Percentiles rank a stretch among this genome's conserved stretches.
Conservation (phyloP, 208 protist species). For the Trypanosoma rangeli region DNA sequence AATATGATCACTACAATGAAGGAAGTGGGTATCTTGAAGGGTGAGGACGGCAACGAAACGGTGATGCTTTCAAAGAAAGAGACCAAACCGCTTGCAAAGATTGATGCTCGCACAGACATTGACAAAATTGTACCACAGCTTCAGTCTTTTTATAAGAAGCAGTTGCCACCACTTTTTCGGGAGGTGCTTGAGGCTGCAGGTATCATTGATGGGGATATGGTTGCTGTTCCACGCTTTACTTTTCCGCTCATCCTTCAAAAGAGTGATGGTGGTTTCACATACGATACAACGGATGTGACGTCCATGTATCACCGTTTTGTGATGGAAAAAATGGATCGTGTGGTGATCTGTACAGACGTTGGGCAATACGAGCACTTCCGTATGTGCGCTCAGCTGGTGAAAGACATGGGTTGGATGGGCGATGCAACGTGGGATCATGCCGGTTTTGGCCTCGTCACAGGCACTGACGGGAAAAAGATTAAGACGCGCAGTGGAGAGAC, state of each 20-base stretch:
- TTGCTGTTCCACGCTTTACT: constrained; percentile 87
- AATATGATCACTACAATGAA: constrained; percentile 84
- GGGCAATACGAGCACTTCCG: constrained; percentile 95
- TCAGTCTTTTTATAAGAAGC: constrained; percentile 71
- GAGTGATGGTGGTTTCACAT: constrained; percentile 95
- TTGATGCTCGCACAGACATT: constrained; percentile 81
- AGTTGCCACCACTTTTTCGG: constrained; percentile 67
- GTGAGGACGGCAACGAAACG: constrained; percentile 70
- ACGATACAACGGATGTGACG: constrained; percentile 95
- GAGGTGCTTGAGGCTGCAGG: constrained; percentile 75
- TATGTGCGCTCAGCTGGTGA: constrained; percentile 84
- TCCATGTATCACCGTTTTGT: constrained; percentile 91
- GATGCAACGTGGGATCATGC: constrained; percentile 89
- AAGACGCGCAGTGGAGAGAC: constrained; percentile 96
- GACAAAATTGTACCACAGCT: constrained; percentile 83
- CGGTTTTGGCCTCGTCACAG: constrained; percentile 93
- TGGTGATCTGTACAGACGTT: constrained; percentile 96
- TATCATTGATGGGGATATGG: constrained; percentile 62
- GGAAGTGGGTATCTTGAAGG: constrained; percentile 65
- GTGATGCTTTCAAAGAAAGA: constrained; percentile 89
- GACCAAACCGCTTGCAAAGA: constrained; percentile 79
- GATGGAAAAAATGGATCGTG: constrained; percentile 82
- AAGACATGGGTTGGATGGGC: constrained; percentile 90
- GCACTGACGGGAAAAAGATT: constrained; percentile 94
- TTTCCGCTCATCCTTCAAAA: constrained; percentile 95